Evolutionary conservation across 2,329 filamentous ascomycete genomes (phyloP).

Genomic region (Colletotrichum trifolii): DNA sequence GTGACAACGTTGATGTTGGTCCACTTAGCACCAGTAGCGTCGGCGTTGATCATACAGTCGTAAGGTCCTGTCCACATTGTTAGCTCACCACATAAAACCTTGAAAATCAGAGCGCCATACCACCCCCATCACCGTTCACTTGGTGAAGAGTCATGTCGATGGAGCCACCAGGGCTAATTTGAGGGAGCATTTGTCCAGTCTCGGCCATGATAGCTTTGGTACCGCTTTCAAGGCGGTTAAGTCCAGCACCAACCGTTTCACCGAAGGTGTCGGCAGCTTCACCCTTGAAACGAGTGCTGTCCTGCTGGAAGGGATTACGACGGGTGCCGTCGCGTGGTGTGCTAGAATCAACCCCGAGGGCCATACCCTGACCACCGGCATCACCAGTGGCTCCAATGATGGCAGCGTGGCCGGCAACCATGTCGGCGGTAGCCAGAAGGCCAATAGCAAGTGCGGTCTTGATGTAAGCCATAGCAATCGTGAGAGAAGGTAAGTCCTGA

Average conservation of each 20-base stretch:
- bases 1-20: constrained; percentile 64
- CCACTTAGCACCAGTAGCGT: constrained; percentile 67
- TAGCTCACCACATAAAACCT: background rate
- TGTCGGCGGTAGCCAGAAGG: constrained; percentile 63
- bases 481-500: constrained; percentile 33
- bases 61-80: constrained; percentile 55
- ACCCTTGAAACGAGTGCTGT: constrained; percentile 71
- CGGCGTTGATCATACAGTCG: constrained; percentile 71
- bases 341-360: constrained; percentile 60
- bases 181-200: constrained; percentile 67
- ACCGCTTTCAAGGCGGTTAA: constrained; percentile 67
- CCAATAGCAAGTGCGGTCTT: constrained; percentile 53
- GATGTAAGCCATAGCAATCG: constrained; percentile 44
- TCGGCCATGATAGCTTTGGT: constrained; percentile 67
- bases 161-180: constrained; percentile 67
- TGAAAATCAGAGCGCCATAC: constrained; percentile 41
- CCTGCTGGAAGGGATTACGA: constrained; percentile 71
- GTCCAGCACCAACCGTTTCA: constrained; percentile 67
- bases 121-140: constrained; percentile 74
- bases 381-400: constrained; percentile 69
- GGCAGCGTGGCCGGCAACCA: constrained; percentile 70
- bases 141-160: constrained; percentile 74
- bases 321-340: constrained; percentile 72
- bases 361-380: constrained; percentile 66
- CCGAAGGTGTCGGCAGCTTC: constrained; percentile 63